These are phyloP conservation scores for Teratosphaeria destructans DNA, from an alignment of 2,329 filamentous ascomycete species.

Conservation along the genomic window DNA sequence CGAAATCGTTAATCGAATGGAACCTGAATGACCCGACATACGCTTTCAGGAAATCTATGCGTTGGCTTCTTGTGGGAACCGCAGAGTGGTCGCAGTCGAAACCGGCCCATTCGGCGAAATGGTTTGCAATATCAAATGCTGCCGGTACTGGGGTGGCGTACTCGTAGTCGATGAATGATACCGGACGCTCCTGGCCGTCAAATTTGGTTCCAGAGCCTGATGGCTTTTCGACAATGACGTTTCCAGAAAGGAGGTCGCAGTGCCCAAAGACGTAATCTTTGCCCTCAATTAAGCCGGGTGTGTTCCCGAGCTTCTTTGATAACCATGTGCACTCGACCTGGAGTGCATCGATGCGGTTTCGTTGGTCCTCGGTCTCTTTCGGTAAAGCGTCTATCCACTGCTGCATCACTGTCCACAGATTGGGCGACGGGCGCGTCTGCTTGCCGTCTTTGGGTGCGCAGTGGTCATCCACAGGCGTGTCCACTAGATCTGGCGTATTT, in stretches of 20 bases:
- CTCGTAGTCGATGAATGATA: slow-evolving; percentile 95
- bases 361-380: slow-evolving; percentile 57
- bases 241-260: slow-evolving; percentile 91
- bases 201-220: slow-evolving; percentile 18
- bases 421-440: slow-evolving; percentile 62
- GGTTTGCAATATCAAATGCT: slow-evolving; percentile 93
- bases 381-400: slow-evolving; percentile 90
- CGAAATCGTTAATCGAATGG: slow-evolving; percentile 33
- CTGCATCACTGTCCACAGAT: slow-evolving; percentile 90
- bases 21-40: slow-evolving; percentile 64
- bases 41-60: slow-evolving; percentile 69
- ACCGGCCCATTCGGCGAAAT: slow-evolving; percentile 96
- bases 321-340: slow-evolving; percentile 66
- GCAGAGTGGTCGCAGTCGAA: slow-evolving; percentile 87
- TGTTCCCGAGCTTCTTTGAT: slow-evolving; percentile 60
- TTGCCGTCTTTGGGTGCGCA: slow-evolving; percentile 15
- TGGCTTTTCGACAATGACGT: slow-evolving; percentile 66
- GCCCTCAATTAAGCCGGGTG: slow-evolving; percentile 58
- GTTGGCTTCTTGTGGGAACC: slow-evolving; percentile 66
- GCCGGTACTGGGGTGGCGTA: slow-evolving; percentile 91
- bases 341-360: slow-evolving; percentile 54
- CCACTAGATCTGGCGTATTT: slow-evolving; percentile 23
- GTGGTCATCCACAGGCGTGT: slow-evolving; percentile 12
- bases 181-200: slow-evolving; percentile 25
- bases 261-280: slow-evolving; percentile 84